These are phyloP conservation scores for Lepidium campestre DNA, from an alignment of 441 rosid species.

Conservation along the genomic window DNA sequence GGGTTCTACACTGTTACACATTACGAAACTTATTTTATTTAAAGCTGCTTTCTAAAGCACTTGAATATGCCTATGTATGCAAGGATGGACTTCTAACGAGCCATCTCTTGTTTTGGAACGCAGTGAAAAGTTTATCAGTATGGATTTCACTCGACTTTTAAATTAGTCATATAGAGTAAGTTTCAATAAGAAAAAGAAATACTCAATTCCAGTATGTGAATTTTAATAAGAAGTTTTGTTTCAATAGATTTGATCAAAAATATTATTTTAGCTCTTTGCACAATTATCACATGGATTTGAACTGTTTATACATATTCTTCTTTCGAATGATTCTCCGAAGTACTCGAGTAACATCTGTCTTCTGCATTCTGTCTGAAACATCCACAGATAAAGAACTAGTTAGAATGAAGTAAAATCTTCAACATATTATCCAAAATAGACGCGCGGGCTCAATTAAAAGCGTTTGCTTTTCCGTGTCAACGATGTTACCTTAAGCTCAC, in stretches of 20 bases:
- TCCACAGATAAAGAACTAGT: slow-evolving; percentile 1
- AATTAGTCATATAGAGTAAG: background rate
- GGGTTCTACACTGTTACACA: too few species aligned
- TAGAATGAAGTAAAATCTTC: background rate
- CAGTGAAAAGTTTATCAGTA: background rate
- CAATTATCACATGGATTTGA: slow-evolving; percentile 84
- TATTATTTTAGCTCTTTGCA: slow-evolving; percentile 34
- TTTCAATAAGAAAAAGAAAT: background rate
- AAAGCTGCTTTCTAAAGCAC: slow-evolving; percentile 6
- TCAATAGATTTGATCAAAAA: background rate
- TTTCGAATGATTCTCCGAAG: slow-evolving; percentile 78
- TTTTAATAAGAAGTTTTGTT: background rate
- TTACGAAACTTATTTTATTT: too few species aligned
- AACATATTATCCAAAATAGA: background rate
- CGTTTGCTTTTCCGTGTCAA: background rate
- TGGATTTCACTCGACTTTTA: background rate
- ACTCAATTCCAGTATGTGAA: background rate
- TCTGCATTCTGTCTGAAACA: slow-evolving; percentile 68
- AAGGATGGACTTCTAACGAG: slow-evolving; percentile 16
- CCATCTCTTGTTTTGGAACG: background rate
- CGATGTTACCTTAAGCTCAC: slow-evolving; percentile 73
- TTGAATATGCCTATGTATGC: slow-evolving; percentile 3
- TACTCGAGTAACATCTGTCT: slow-evolving; percentile 75
- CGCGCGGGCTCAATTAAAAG: background rate
- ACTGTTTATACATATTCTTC: slow-evolving; percentile 55